phyloP scores from a whole-genome alignment of 345 rosid species.

The Pelargonium nanum region DNA sequence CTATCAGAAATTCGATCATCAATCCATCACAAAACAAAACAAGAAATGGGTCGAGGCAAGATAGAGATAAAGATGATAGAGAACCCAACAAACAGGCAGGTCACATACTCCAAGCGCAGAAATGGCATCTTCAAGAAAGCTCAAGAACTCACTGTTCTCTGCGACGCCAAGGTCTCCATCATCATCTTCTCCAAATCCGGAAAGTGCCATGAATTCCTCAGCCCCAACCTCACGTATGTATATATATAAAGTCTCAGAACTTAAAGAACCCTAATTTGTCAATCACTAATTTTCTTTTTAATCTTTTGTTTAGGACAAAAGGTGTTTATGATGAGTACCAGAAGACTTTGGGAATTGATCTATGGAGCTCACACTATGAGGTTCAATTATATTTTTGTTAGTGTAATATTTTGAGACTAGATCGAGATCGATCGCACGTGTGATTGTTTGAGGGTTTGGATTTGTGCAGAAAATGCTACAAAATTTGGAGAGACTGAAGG shows the following conservation, averaged over 20 bases:
- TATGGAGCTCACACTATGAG: slow-evolving; percentile 51
- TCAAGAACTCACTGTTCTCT: slow-evolving; percentile 51
- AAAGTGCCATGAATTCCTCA: slow-evolving; percentile 37
- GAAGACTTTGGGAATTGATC: slow-evolving; percentile 31
- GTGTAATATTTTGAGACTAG: not conserved
- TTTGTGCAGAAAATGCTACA: slow-evolving; percentile 49
- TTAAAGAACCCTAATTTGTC: too few relatives aligned
- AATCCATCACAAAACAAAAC: not conserved
- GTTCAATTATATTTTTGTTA: slow-evolving; percentile 9
- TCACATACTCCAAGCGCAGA: slow-evolving; percentile 59
- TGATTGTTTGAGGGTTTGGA: not conserved
- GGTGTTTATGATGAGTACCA: slow-evolving; percentile 40
- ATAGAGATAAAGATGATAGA: slow-evolving; percentile 57
- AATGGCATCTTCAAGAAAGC: slow-evolving; percentile 65
- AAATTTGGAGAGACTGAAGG: slow-evolving; percentile 32
- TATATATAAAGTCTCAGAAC: too few relatives aligned
- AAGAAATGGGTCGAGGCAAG: slow-evolving; percentile 35
- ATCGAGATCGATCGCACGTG: too few relatives aligned
- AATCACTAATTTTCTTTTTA: too few relatives aligned
- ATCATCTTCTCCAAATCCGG: slow-evolving; percentile 46
- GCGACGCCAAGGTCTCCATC: slow-evolving; percentile 50
- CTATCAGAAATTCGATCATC: not conserved
- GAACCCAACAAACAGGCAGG: slow-evolving; percentile 51
- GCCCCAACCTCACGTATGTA: slow-evolving; percentile 7
- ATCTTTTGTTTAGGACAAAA: slow-evolving; percentile 25